Evolutionary conservation across 106 monocot genomes (phyloP).

Genomic region (Phalaenopsis aphrodite): DNA sequence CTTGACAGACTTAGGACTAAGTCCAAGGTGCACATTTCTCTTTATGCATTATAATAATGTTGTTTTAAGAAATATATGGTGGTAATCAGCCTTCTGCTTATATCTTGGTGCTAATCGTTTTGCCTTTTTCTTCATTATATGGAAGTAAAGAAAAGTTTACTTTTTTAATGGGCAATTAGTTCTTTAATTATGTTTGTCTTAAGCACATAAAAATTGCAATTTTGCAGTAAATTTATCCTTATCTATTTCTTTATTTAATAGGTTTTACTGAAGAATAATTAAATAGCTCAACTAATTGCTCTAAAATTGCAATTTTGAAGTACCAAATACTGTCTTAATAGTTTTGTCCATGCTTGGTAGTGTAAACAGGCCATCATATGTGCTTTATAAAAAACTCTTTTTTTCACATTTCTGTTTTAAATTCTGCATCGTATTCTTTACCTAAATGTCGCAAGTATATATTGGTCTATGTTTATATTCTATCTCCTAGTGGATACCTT

Average conservation of each 20-base stretch:
- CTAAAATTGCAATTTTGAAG: conserved; percentile 1
- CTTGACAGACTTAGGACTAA: conserved; percentile 80
- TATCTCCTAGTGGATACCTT: not conserved
- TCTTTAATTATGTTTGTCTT: not conserved
- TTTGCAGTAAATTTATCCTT: not conserved
- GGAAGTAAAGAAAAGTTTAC: not conserved
- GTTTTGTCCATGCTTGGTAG: not conserved
- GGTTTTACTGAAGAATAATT: not conserved
- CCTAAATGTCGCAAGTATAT: not conserved
- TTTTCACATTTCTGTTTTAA: not conserved
- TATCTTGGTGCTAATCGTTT: not conserved
- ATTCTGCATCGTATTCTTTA: not conserved
- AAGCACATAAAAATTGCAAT: not conserved
- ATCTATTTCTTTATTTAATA: not conserved
- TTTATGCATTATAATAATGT: not conserved
- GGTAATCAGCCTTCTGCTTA: not conserved
- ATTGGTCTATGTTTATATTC: not conserved
- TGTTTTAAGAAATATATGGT: not conserved
- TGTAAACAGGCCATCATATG: not conserved
- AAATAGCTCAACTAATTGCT: not conserved
- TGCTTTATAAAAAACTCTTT: not conserved
- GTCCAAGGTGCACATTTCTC: conserved; percentile 51
- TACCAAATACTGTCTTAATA: not conserved
- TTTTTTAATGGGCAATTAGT: not conserved
- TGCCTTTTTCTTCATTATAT: not conserved